phyloP scores from a whole-genome alignment of 192 early-diverging fungal genomes.

The Coemansia sp. region DNA sequence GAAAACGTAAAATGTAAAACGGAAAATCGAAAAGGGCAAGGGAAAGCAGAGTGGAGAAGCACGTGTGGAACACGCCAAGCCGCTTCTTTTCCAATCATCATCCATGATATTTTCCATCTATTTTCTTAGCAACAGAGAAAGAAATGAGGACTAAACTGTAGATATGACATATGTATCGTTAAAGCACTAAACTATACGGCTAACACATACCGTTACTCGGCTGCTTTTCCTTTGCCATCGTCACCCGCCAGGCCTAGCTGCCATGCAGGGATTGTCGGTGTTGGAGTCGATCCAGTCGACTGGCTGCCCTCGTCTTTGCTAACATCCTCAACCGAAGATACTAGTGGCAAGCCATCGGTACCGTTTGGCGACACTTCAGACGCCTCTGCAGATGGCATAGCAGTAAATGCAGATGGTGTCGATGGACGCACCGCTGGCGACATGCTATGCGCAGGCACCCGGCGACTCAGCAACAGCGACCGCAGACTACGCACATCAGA shows the following conservation, averaged over 20 bases:
- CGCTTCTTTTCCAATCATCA: no score
- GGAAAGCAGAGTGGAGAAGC: no score
- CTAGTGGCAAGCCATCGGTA: background rate
- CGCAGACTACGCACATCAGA: conserved; percentile 92
- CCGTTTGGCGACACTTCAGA: background rate
- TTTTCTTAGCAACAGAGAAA: no score
- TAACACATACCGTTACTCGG: background rate
- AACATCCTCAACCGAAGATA: conserved; percentile 9
- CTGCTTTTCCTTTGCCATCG: conserved; percentile 33
- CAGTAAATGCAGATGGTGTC: conserved; percentile 19
- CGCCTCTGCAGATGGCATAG: background rate
- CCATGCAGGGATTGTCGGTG: conserved; percentile 66
- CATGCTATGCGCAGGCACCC: conserved; percentile 53
- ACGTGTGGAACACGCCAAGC: no score
- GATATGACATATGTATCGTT: no score
- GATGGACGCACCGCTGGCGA: conserved; percentile 40
- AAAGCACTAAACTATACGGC: no score
- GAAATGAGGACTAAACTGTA: no score
- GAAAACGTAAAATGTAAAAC: no score
- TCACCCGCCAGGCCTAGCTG: conserved; percentile 56
- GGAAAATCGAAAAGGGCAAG: no score
- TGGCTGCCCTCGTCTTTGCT: background rate
- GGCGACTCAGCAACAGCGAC: conserved; percentile 82
- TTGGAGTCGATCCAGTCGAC: conserved; percentile 23
- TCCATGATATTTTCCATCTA: no score